Conservation (phyloP, 1,284 basidiomycete species). For the Tetrapyrgos nigripes region DNA sequence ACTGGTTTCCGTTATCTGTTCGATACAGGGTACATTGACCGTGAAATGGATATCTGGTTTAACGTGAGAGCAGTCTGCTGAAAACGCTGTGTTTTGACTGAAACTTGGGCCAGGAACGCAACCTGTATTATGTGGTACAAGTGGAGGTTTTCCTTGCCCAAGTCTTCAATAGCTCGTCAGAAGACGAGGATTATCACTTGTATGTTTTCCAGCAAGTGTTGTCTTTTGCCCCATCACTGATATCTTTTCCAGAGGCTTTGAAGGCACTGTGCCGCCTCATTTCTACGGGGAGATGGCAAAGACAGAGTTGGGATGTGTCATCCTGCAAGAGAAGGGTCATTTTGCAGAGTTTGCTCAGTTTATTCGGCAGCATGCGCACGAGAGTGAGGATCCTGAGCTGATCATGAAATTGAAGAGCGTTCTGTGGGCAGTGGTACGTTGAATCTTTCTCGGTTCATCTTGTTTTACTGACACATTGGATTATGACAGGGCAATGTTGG, state of each 20-base stretch:
- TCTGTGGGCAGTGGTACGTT: constrained; percentile 92
- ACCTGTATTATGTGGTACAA: constrained; percentile 86
- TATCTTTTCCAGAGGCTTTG: constrained; percentile 63
- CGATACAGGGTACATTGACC: constrained; percentile 91
- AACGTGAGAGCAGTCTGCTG: constrained; percentile 53
- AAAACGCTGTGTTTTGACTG: neutral
- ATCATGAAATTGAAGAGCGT: constrained; percentile 94
- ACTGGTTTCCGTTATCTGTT: constrained; percentile 93
- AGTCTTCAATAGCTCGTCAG: constrained; percentile 63
- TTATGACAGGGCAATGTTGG: constrained; percentile 89
- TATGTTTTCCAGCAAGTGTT: constrained; percentile 34
- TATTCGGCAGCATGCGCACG: constrained; percentile 87
- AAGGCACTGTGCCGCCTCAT: constrained; percentile 90
- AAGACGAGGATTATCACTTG: constrained; percentile 74
- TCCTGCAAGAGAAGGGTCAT: constrained; percentile 90
- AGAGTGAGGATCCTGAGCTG: constrained; percentile 83
- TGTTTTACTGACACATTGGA: constrained; percentile 6
- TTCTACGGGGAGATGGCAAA: constrained; percentile 99
- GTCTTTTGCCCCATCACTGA: neutral
- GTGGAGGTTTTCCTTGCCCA: constrained; percentile 87
- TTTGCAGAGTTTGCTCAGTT: constrained; percentile 92
- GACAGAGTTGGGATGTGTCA: constrained; percentile 92
- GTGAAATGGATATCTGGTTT: constrained; percentile 97
- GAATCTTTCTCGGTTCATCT: neutral
- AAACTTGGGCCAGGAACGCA: constrained; percentile 72